Evolutionary conservation across 148 eudicot genomes (phyloP).

Genomic region (Silene uniflora): DNA sequence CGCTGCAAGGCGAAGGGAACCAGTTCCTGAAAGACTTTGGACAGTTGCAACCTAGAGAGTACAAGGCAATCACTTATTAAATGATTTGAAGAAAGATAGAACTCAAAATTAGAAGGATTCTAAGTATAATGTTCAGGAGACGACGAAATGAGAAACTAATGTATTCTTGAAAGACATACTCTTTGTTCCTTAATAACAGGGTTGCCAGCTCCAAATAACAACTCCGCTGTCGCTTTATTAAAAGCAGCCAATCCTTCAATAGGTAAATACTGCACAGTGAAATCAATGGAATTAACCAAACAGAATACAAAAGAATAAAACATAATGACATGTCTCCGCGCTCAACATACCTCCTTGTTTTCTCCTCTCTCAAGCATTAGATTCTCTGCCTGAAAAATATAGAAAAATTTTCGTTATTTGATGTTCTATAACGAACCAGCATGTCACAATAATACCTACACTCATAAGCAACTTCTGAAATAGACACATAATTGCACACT

Average conservation of each 20-base stretch:
- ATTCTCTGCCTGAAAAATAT: slow-evolving; percentile 61
- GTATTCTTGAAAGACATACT: slow-evolving; percentile 36
- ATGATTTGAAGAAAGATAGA: background rate
- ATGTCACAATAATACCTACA: background rate
- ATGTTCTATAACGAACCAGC: background rate
- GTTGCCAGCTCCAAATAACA: slow-evolving; percentile 87
- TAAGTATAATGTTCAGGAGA: background rate
- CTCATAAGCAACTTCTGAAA: background rate
- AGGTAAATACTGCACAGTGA: slow-evolving; percentile 71
- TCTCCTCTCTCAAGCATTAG: slow-evolving; percentile 93
- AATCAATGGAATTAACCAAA: slow-evolving; percentile 20
- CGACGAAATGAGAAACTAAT: slow-evolving; percentile 10
- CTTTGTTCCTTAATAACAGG: slow-evolving; percentile 68
- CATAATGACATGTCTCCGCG: slow-evolving; percentile 3
- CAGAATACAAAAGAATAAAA: slow-evolving; percentile 1
- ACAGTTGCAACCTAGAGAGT: slow-evolving; percentile 72
- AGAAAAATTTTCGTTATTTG: background rate
- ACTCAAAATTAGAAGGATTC: background rate
- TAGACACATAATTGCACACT: background rate
- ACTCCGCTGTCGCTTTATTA: slow-evolving; percentile 85
- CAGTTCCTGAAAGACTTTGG: slow-evolving; percentile 98
- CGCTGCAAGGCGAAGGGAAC: slow-evolving; percentile 97
- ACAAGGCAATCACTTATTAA: slow-evolving; percentile 8
- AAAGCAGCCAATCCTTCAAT: slow-evolving; percentile 98
- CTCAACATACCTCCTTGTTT: slow-evolving; percentile 83